Evolutionary conservation across 108 stramenopile genomes (phyloP), one percentile per base, ranked within the genome.

Genomic region (Nitzschia sp.): DNA sequence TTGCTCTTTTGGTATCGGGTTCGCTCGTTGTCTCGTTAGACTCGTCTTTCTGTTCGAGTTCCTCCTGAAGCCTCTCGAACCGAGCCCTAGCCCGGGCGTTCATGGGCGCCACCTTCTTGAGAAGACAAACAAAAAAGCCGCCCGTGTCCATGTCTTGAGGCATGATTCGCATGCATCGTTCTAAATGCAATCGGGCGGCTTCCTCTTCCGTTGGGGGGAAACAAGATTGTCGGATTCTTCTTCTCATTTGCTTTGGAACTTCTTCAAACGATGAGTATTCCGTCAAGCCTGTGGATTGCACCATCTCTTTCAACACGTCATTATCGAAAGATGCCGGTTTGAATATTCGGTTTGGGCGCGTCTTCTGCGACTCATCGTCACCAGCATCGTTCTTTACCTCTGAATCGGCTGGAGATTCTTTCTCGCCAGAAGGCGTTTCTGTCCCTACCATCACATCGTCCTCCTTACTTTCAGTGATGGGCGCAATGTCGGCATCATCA

Each of bases 71-170:
- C 13, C 32, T 19, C 64, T 72, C 66, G 35, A 67, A 66, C 21
- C 53, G 21, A 36, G 48, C 57, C 47, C 66, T 28, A 38, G 70
- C 57, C 45, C 65, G 59, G 17, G 61, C 64, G 62, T 83, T 84
- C 45, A 92, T 64, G 19, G 91, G 88, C n/a, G 81, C 83, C 34
- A 87, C 79, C 74, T 98, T 98, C 54, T 79, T 82, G 24, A 99
- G 75, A 6, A 98, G 70, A 1, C 96, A 91, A 49, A 98, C 95
- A 70, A 98, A 99, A 75, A 99, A 99, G 4, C 98, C 99, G 46
- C 98, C 97, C 0, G 97, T 98, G 66, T 99, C 90, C 85, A 95
- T 93, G 66, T 99, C 98, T 59, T 99, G 97, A 0, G 99, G 97
- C 36, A 97, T 71, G 70, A 91, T 83, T 42, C 99, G 88, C 80